These are phyloP conservation scores for Pilatotrama ljubarskyi DNA, from an alignment of 768 basidiomycete genomes.

Conservation along the genomic window DNA sequence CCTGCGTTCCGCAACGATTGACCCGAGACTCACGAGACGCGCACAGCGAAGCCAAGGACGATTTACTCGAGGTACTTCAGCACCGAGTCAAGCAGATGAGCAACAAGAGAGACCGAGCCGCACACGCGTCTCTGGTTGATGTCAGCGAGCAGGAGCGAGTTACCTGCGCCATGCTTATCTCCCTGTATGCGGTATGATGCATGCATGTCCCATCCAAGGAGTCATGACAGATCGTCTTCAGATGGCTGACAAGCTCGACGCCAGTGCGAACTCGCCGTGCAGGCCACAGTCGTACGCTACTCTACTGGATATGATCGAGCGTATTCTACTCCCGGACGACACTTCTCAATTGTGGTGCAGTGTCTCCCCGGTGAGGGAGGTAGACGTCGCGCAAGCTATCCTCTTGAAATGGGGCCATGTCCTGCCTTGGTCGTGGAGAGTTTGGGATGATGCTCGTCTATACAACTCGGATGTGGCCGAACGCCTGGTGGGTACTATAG, in stretches of 20 bases:
- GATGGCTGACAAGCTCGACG: constrained; percentile 8
- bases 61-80: background rate
- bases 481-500: constrained; percentile 12
- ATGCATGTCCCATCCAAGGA: background rate
- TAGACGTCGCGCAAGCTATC: constrained; percentile 48
- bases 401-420: constrained; percentile 60
- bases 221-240: background rate
- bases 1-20: too few relatives aligned
- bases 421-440: constrained; percentile 64
- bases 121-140: background rate
- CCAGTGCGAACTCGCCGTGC: constrained; percentile 26
- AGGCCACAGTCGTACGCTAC: constrained; percentile 49
- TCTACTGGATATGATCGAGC: constrained; percentile 47
- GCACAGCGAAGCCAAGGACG: background rate
- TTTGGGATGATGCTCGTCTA: constrained; percentile 57
- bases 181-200: constrained; percentile 37
- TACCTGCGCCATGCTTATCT: constrained; percentile 36
- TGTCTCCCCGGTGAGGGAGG: constrained; percentile 21
- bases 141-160: constrained; percentile 29
- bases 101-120: background rate
- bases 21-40: background rate
- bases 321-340: constrained; percentile 36
- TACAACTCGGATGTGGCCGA: constrained; percentile 51
- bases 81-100: background rate
- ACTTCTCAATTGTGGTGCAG: constrained; percentile 6